Evolutionary conservation across 164 flowering plant species (phyloP), one percentile per base, ranked within the genome.

Genomic region (Macadamia tetraphylla): DNA sequence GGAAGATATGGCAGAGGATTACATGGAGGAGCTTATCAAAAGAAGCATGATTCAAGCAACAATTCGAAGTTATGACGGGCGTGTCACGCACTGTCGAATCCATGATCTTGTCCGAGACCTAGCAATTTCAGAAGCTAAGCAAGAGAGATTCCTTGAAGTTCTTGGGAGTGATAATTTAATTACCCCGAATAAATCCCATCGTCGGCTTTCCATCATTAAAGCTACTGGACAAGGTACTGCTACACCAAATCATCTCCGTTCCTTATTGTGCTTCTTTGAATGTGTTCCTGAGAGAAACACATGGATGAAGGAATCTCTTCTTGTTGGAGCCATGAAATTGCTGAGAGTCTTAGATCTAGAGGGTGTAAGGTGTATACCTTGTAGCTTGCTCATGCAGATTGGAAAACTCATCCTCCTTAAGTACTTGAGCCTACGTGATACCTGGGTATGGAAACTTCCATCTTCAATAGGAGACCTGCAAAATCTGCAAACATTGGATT

Each of bases 291-390:
- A 55, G n/a, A 3, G 2, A n/a, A 17, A 0, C 2, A 13, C 23
- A 5, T 35, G 40, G 40, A 55, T 14, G 14, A 6, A 13, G 14
- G 23, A 23, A 23, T 23, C 0, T 0, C 58, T 55, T 3, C 0
- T 14, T 14, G 5, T 23, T 55, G 18, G 58, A 59, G 62, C 14
- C 29, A 10, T 30, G 32, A 66, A 69, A 29, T 35, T 76, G 61
- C 65, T 72, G 6, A 43, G 76, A 11, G 67, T 70, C 53, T 66
- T 76, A 67, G 70, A 62, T 51, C 73, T 29, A 68, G 49, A 52
- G 67, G 23, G 48, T n/a, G 51, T 17, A 48, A 58, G 57, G 0
- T 2, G 3, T 35, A 35, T 35, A 35, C 40, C 40, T 35, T 0
- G 1, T 0, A 35, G 11, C 15, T 6, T 53, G 49, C 66, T 67